Percentiles rank a stretch among this genome's conserved stretches.
These are phyloP conservation scores for Candida anglica DNA, from an alignment of 805 yeast genomes.

Conservation along the genomic window DNA sequence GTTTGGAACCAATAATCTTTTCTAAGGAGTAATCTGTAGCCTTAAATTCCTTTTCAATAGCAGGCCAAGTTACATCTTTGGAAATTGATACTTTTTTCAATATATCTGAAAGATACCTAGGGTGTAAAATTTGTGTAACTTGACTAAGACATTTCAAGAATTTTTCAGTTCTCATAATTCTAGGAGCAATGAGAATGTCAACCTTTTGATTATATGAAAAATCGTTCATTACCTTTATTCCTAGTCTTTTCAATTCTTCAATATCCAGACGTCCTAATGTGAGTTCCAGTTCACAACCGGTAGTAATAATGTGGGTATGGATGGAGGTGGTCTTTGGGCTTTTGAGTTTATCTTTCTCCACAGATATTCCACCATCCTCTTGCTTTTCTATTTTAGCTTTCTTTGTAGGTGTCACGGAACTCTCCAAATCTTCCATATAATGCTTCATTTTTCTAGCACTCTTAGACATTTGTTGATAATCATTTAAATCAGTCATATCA, in stretches of 20 bases:
- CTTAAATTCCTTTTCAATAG: slow-evolving; percentile 15
- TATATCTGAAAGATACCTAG: slow-evolving; percentile 48
- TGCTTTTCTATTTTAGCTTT: slow-evolving; percentile 4
- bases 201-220: slow-evolving; percentile 33
- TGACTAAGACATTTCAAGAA: slow-evolving; percentile 67
- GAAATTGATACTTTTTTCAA: slow-evolving; percentile 13
- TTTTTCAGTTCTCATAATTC: slow-evolving; percentile 80
- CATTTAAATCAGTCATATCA: slow-evolving; percentile 65
- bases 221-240: slow-evolving; percentile 50
- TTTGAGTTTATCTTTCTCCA: slow-evolving; percentile 11
- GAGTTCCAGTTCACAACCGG: slow-evolving; percentile 58
- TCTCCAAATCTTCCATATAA: slow-evolving; percentile 32
- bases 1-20: slow-evolving; percentile 23
- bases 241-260: slow-evolving; percentile 43
- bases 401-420: slow-evolving; percentile 10
- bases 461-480: slow-evolving; percentile 50
- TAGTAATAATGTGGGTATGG: slow-evolving; percentile 48
- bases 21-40: slow-evolving; percentile 32
- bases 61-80: slow-evolving; percentile 8
- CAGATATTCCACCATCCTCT: slow-evolving; percentile 4
- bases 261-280: slow-evolving; percentile 40
- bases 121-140: slow-evolving; percentile 51
- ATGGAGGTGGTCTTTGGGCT: slow-evolving; percentile 19
- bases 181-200: slow-evolving; percentile 70
- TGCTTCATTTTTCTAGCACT: slow-evolving; percentile 38